Evolutionary conservation across 78 protist genomes (phyloP), one percentile per base, ranked within the genome.

Genomic region (Dictyostelium intermedium): DNA sequence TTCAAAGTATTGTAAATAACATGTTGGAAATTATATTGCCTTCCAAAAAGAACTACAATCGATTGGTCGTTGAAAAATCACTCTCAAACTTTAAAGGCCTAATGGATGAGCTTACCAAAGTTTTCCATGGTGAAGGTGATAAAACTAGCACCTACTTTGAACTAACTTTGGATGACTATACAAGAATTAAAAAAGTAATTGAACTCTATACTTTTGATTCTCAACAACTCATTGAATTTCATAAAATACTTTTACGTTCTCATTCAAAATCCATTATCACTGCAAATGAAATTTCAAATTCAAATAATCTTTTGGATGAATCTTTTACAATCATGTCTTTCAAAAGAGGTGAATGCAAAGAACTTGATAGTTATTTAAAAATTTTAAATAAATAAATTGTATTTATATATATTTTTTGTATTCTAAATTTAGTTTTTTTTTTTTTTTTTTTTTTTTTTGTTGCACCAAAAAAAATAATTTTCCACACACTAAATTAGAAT

Each of bases 91-190:
- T 89, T 1, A 47, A 80, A 50, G 50, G 13, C 0, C 53, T 89
- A 35, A 50, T 89, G 39, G 66, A 70, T 18, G 63, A 50, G 9
- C 10, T 89, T 13, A 80, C 77, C 9, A 32, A 35, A 25, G 37
- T 89, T 32, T 89, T 89, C 45, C 82, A 80, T 89, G 87, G 94
- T 20, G 83, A 89, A 30, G 87, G 77, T 45, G 94, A 84, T 50
- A 43, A 79, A 43, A 43, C 87, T 25, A 37, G 39, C 8, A 9
- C n/a, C 0, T 80, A 23, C 1, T 39, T 89, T 20, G 60, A 69
- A 7, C 14, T 72, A 72, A 72, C 79, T 7, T 34, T 72, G 3
- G 72, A 69, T 11, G 94, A 78, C 18, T n/a, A 63, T 20, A 60
- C 77, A 25, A 79, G 82, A 66, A 69, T 70, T 20, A 20, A 23